A percentile compares a stretch with the other conserved stretches of the same genome.
phyloP scores from a whole-genome alignment of 2,329 filamentous ascomycete species.

The Plenodomus tracheiphilus region DNA sequence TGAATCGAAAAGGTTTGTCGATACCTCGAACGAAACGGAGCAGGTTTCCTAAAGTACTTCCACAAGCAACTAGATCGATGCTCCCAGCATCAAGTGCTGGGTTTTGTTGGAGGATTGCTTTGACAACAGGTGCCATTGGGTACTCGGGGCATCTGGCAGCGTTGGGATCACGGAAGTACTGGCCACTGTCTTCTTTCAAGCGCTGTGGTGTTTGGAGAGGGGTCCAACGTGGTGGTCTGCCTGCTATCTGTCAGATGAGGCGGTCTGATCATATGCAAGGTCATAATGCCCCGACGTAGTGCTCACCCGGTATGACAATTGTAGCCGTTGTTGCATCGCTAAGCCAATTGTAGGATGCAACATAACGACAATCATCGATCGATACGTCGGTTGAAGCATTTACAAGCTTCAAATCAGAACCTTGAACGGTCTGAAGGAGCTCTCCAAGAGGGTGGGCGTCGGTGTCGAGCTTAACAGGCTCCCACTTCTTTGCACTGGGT shows the following conservation, averaged over 20 bases:
- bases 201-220: constrained; percentile 41
- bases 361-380: constrained; percentile 48
- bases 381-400: constrained; percentile 1
- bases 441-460: constrained; percentile 35
- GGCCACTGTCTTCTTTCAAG: constrained; percentile 52
- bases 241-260: constrained; percentile 37
- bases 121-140: constrained; percentile 56
- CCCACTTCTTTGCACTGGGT: constrained; percentile 11
- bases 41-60: constrained; percentile 64
- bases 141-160: constrained; percentile 54
- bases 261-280: background rate
- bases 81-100: constrained; percentile 38
- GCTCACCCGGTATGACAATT: constrained; percentile 41
- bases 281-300: too few relatives aligned
- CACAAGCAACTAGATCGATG: constrained; percentile 63
- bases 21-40: constrained; percentile 57
- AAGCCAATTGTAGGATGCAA: constrained; percentile 60
- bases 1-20: constrained; percentile 60
- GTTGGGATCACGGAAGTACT: constrained; percentile 60
- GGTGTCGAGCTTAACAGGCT: constrained; percentile 24
- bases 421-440: constrained; percentile 23
- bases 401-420: constrained; percentile 9
- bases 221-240: constrained; percentile 57
- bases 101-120: constrained; percentile 47
- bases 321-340: constrained; percentile 34